Evolutionary conservation across 1,139 yeast genomes (phyloP).

Genomic region (Kluyveromyces sp.): DNA sequence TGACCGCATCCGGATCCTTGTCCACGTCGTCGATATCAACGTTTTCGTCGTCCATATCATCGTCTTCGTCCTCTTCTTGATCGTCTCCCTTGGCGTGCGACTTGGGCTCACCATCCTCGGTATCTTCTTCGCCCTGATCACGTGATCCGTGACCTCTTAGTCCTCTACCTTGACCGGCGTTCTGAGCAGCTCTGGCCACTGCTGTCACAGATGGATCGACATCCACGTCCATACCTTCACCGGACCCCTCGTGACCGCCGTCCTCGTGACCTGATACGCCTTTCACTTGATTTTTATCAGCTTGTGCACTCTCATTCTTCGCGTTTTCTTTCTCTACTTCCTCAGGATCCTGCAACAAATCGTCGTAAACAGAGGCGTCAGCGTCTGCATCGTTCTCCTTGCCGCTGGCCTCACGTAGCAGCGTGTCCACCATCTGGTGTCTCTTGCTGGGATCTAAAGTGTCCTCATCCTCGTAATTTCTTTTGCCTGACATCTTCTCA

Average conservation of each 20-base stretch:
- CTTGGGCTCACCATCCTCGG: conserved; percentile 7
- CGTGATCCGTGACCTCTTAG: conserved; percentile 16
- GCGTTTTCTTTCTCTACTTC: conserved; percentile 7
- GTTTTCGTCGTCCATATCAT: conserved; percentile 15
- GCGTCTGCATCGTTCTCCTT: conserved; percentile 6
- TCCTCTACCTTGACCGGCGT: conserved; percentile 3
- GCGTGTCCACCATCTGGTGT: conserved; percentile 12
- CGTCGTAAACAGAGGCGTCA: conserved; percentile 20
- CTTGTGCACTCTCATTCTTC: conserved; percentile 5
- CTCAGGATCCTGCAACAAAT: conserved; percentile 15
- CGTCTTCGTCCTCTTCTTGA: conserved; percentile 16
- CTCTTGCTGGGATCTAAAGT: conserved; percentile 14
- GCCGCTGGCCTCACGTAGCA: conserved; percentile 9
- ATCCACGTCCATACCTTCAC: not conserved
- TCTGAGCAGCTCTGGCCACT: conserved; percentile 1
- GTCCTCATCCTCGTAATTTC: conserved; percentile 13
- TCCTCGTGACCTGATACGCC: conserved; percentile 12
- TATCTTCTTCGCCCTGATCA: conserved; percentile 10
- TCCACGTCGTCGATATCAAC: conserved; percentile 11
- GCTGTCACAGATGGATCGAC: conserved; percentile 3
- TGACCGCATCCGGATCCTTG: conserved; percentile 10
- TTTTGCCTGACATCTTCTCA: conserved; percentile 3
- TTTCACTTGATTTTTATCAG: conserved; percentile 3
- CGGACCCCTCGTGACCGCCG: not conserved
- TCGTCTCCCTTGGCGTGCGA: too few species aligned